Evolutionary conservation across 768 basidiomycete genomes (phyloP).

Genomic region (Galerina sulciceps): DNA sequence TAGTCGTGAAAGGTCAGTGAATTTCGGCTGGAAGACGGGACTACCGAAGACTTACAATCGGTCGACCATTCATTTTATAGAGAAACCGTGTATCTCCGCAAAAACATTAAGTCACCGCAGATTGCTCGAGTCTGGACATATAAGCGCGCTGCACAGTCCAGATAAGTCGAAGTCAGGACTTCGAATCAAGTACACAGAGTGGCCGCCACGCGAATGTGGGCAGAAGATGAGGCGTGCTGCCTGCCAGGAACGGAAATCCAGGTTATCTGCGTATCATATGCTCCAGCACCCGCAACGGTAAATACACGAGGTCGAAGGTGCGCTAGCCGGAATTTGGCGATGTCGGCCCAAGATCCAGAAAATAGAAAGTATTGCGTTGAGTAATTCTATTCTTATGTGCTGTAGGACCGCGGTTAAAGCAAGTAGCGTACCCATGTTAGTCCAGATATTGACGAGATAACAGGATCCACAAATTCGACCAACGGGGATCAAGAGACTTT

Average conservation of each 20-base stretch:
- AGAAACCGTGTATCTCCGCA: not conserved
- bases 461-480: no score
- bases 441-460: no score
- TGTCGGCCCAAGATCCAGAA: constrained; percentile 2
- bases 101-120: no score
- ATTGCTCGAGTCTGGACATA: no score
- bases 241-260: not conserved
- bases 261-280: constrained; percentile 1
- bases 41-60: not conserved
- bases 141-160: no score
- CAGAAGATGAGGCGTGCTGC: no score
- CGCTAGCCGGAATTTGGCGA: constrained; percentile 8
- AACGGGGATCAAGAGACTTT: no score
- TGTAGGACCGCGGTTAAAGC: no score
- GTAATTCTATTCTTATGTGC: not conserved
- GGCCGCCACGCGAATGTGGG: no score
- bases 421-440: no score
- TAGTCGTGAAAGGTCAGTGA: not conserved
- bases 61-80: not conserved
- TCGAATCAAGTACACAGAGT: no score
- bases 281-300: not conserved
- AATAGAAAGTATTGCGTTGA: constrained; percentile 6
- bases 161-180: no score
- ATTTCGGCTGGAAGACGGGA: not conserved
- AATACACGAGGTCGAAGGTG: constrained; percentile 1